Conservation (phyloP, 768 basidiomycete genomes). For the Agaricus sinodeliciosus region DNA sequence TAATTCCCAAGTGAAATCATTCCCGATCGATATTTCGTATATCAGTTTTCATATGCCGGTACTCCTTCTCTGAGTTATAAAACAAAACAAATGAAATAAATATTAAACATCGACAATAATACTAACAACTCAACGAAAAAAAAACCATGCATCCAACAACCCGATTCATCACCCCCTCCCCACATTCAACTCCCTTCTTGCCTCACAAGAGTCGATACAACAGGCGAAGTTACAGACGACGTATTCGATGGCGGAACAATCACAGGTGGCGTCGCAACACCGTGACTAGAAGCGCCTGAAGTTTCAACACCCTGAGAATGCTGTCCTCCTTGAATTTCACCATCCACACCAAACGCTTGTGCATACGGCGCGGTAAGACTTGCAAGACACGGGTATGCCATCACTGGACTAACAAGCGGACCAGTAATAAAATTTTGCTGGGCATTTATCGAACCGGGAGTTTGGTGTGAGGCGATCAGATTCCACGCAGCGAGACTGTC, state of each 20-base stretch:
- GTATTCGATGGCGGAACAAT: not conserved
- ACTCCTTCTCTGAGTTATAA: too few species aligned
- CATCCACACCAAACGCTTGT: not conserved
- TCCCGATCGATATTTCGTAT: too few species aligned
- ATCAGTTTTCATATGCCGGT: too few species aligned
- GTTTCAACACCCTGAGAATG: not conserved
- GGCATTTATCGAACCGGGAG: not conserved
- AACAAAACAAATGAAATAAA: too few species aligned
- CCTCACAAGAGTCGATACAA: conserved; percentile 1
- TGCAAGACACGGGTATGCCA: not conserved
- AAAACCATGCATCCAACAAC: not conserved
- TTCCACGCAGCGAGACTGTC: not conserved
- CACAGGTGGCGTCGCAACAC: not conserved
- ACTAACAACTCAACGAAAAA: not conserved
- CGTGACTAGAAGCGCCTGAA: not conserved
- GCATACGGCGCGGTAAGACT: not conserved
- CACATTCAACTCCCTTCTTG: conserved; percentile 2
- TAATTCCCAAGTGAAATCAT: too few species aligned
- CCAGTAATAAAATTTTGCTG: not conserved
- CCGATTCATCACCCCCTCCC: not conserved
- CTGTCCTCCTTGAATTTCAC: not conserved
- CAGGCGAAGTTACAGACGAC: not conserved
- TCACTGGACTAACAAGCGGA: not conserved
- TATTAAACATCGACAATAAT: too few species aligned
- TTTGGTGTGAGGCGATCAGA: not conserved